These are phyloP conservation scores for Penicillium coffeae DNA, from an alignment of 495 filamentous ascomycete genomes.

Conservation along the genomic window DNA sequence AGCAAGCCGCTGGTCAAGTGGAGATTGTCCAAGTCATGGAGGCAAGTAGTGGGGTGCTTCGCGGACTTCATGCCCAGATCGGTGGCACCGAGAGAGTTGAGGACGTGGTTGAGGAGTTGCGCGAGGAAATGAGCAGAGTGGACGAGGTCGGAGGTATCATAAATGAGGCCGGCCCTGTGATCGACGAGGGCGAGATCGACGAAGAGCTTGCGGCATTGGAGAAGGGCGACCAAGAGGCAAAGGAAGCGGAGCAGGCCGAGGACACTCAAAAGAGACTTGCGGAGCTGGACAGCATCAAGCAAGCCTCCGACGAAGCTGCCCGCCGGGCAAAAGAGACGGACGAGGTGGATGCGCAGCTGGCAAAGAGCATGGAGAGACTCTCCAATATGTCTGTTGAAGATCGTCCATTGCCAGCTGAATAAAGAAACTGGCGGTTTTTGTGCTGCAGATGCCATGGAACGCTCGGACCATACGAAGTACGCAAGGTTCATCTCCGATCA, in stretches of 20 bases:
- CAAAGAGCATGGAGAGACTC: constrained; percentile 36
- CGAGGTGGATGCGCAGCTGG: constrained; percentile 29
- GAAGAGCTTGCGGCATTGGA: constrained; percentile 81
- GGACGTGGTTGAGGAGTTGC: constrained; percentile 65
- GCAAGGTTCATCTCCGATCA: neutral
- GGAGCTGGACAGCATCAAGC: constrained; percentile 39
- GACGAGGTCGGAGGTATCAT: constrained; percentile 80
- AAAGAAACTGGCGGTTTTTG: too few relatives aligned
- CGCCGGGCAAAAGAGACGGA: constrained; percentile 23
- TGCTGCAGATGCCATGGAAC: too few relatives aligned
- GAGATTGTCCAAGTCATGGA: constrained; percentile 79
- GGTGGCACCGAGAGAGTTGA: constrained; percentile 77
- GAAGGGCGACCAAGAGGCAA: constrained; percentile 55
- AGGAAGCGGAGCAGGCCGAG: constrained; percentile 48
- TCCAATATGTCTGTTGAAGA: constrained; percentile 46
- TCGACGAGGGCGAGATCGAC: constrained; percentile 84
- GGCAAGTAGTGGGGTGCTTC: constrained; percentile 65
- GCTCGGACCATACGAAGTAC: too few relatives aligned
- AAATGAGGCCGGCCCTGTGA: constrained; percentile 53
- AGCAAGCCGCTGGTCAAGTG: constrained; percentile 80
- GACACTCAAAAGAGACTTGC: constrained; percentile 44
- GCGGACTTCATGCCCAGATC: constrained; percentile 66
- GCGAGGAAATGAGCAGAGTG: constrained; percentile 74
- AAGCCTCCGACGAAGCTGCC: constrained; percentile 30
- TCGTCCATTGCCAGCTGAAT: constrained; percentile 24